A percentile compares a stretch with the other conserved stretches of the same genome.
phyloP scores from a whole-genome alignment of 352 stramenopile species.

The Ophiocytium majus region DNA sequence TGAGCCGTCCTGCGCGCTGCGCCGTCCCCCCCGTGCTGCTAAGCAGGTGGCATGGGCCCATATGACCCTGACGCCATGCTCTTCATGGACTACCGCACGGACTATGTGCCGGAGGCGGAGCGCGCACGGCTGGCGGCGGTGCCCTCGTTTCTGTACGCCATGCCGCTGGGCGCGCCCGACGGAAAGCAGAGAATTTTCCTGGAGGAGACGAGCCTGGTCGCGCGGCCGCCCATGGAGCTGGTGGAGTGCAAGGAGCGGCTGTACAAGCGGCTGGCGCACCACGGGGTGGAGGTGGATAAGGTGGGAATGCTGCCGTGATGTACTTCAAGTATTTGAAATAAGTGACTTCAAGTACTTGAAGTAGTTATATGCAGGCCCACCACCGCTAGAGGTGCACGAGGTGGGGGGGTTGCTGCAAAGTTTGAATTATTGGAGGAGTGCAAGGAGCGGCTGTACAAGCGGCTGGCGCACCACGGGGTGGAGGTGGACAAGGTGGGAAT shows the following conservation, averaged over 20 bases:
- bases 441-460: slow-evolving; percentile 67
- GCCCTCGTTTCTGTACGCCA: slow-evolving; percentile 74
- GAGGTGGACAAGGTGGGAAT: slow-evolving; percentile 53
- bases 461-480: slow-evolving; percentile 70
- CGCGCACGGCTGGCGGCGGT: slow-evolving; percentile 5
- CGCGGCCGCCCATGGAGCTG: slow-evolving; percentile 68
- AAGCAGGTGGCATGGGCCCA: slow-evolving; percentile 61
- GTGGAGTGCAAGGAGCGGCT: slow-evolving; percentile 74
- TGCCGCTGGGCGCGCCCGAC: slow-evolving; percentile 67
- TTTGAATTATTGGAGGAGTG: slow-evolving; percentile 77
- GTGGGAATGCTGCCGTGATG: no score
- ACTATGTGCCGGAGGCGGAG: slow-evolving; percentile 63
- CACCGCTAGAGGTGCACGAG: no score
- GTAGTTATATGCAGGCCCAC: no score
- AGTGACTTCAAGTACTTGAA: no score
- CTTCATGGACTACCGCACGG: slow-evolving; percentile 79
- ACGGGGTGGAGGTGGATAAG: slow-evolving; percentile 64
- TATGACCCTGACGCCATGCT: slow-evolving; percentile 77
- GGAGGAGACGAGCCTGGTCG: slow-evolving; percentile 56
- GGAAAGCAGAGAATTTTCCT: slow-evolving; percentile 63
- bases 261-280: slow-evolving; percentile 65
- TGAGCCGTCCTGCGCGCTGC: no score
- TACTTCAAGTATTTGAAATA: no score
- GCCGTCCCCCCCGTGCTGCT: no score
- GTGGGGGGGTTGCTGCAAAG: no score